A percentile compares a stretch with the other conserved stretches of the same genome.
These are phyloP conservation scores for Fusarium pininemorale DNA, from an alignment of 2,329 filamentous ascomycete genomes.

Conservation along the genomic window DNA sequence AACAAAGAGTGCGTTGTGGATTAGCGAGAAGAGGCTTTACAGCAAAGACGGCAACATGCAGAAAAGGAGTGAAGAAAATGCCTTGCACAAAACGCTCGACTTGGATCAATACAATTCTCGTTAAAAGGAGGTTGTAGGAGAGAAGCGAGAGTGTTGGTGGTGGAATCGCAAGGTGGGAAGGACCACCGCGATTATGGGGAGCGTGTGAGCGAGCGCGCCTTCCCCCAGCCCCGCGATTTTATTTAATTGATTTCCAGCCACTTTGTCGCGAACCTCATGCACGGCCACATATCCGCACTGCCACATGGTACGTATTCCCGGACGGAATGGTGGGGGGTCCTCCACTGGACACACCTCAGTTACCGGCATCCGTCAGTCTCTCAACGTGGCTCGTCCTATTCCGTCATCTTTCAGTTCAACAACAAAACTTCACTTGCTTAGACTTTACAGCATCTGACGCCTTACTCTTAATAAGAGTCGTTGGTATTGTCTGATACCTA, in stretches of 20 bases:
- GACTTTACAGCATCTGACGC: background rate
- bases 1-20: background rate
- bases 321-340: conserved; percentile 6
- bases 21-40: conserved; percentile 4
- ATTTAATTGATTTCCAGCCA: conserved; percentile 39
- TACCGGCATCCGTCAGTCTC: background rate
- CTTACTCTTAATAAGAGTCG: background rate
- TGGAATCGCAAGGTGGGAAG: conserved; percentile 16
- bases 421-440: background rate
- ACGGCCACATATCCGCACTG: conserved; percentile 14
- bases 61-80: background rate
- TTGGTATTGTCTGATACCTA: background rate
- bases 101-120: conserved; percentile 10
- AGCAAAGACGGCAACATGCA: conserved; percentile 3
- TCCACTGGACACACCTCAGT: background rate
- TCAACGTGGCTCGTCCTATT: conserved; percentile 35
- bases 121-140: conserved; percentile 7
- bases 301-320: background rate
- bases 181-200: conserved; percentile 28
- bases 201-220: conserved; percentile 8
- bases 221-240: conserved; percentile 44
- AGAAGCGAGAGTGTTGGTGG: background rate
- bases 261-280: background rate
- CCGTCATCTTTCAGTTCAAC: conserved; percentile 26
- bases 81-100: conserved; percentile 15